phyloP scores from a whole-genome alignment of 768 basidiomycete genomes.

The Agrocybe pediades region DNA sequence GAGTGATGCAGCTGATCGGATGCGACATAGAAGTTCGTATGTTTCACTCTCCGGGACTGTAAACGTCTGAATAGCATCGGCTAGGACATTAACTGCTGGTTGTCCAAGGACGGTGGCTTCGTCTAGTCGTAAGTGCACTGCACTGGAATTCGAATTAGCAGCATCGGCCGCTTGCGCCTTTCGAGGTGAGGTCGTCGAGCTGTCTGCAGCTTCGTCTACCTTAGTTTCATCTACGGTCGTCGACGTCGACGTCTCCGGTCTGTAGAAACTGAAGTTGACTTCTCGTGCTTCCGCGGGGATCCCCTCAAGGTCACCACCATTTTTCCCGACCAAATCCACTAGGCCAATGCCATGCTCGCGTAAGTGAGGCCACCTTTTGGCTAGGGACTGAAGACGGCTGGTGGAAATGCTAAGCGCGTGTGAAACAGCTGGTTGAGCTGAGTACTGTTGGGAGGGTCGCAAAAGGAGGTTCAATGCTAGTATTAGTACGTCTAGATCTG shows the following conservation, averaged over 20 bases:
- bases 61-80: slow-evolving; percentile 68
- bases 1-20: slow-evolving; percentile 77
- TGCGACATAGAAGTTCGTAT: slow-evolving; percentile 86
- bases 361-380: slow-evolving; percentile 81
- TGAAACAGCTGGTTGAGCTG: slow-evolving; percentile 81
- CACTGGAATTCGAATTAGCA: slow-evolving; percentile 40
- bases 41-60: slow-evolving; percentile 79
- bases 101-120: slow-evolving; percentile 61
- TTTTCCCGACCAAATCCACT: slow-evolving; percentile 68
- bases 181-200: slow-evolving; percentile 46
- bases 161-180: slow-evolving; percentile 32
- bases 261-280: slow-evolving; percentile 82
- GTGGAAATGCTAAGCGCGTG: slow-evolving; percentile 82
- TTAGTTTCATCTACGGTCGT: slow-evolving; percentile 48
- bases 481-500: slow-evolving; percentile 87
- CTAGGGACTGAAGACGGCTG: slow-evolving; percentile 78
- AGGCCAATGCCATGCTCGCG: slow-evolving; percentile 81
- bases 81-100: slow-evolving; percentile 74
- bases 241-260: slow-evolving; percentile 43
- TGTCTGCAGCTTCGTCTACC: slow-evolving; percentile 48
- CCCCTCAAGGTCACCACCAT: slow-evolving; percentile 52
- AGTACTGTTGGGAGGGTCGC: slow-evolving; percentile 95
- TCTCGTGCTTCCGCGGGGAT: slow-evolving; percentile 76
- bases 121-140: slow-evolving; percentile 63
- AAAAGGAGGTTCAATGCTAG: slow-evolving; percentile 83